These are phyloP conservation scores for Apophysomyces ossiformis DNA, from an alignment of 371 early-diverging fungal species.

Conservation along the genomic window DNA sequence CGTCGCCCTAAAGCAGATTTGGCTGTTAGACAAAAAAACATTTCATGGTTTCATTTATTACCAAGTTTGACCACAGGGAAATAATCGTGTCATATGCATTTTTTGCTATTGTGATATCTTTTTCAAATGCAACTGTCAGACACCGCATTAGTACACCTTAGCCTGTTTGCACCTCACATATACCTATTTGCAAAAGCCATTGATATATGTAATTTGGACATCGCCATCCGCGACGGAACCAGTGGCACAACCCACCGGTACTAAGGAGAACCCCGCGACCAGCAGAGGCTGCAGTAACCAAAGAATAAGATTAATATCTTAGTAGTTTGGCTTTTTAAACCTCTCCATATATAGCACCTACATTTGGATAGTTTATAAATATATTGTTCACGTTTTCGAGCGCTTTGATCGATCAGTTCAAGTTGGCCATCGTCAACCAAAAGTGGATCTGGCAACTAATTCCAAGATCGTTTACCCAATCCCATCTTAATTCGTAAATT, in stretches of 20 bases:
- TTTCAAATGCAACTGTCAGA: constrained; percentile 36
- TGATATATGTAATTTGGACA: constrained; percentile 45
- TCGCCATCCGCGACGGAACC: constrained; percentile 40
- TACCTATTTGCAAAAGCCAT: constrained; percentile 50
- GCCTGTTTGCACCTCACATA: not conserved
- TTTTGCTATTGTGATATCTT: constrained; percentile 28
- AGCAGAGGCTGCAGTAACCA: constrained; percentile 17
- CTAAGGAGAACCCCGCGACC: constrained; percentile 35
- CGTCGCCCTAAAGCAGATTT: constrained; percentile 9
- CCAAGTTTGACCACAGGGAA: constrained; percentile 35
- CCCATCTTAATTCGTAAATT: not conserved
- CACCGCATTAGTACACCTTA: not conserved
- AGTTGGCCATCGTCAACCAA: constrained; percentile 15
- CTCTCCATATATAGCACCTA: not conserved
- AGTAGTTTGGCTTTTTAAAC: too few species aligned
- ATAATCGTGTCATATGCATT: constrained; percentile 36
- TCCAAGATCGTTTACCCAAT: not conserved
- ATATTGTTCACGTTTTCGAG: constrained; percentile 15
- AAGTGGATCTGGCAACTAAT: constrained; percentile 23
- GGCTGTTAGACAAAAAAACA: not conserved
- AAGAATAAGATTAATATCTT: not conserved
- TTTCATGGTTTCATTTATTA: constrained; percentile 1
- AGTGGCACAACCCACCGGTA: constrained; percentile 33
- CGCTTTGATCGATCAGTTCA: not conserved
- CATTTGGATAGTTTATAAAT: constrained; percentile 19